Percentiles rank a stretch among this genome's conserved stretches.
These are phyloP conservation scores for Lathyrus tuberosus DNA, from an alignment of 306 rosid genomes.

Conservation along the genomic window DNA sequence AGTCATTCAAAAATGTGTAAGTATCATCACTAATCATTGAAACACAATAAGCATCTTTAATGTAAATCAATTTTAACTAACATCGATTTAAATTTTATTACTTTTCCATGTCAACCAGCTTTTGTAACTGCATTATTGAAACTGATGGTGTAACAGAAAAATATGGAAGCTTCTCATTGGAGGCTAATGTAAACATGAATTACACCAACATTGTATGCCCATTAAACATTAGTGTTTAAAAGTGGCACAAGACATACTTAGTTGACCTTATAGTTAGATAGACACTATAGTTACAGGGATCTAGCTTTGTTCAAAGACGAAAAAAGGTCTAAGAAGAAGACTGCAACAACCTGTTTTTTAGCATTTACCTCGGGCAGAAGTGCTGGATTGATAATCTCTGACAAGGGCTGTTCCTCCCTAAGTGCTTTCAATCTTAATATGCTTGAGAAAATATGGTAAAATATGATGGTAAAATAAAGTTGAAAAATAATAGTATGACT, in stretches of 20 bases:
- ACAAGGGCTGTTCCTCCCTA: constrained; percentile 61
- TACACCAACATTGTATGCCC: not conserved
- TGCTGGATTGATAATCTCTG: constrained; percentile 68
- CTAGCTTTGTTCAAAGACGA: too few relatives aligned
- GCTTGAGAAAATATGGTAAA: too few relatives aligned
- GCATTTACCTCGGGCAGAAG: constrained; percentile 66
- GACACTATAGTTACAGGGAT: too few relatives aligned
- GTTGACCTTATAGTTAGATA: too few relatives aligned
- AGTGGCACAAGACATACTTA: too few relatives aligned
- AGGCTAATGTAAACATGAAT: not conserved
- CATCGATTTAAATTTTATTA: not conserved
- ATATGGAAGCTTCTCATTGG: not conserved
- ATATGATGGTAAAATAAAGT: too few relatives aligned
- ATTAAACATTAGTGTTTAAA: too few relatives aligned
- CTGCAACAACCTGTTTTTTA: constrained; percentile 67
- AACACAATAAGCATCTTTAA: too few relatives aligned
- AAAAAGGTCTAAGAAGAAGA: too few relatives aligned
- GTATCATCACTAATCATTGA: not conserved
- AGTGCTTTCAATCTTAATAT: too few relatives aligned
- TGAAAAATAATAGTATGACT: too few relatives aligned
- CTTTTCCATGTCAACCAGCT: not conserved
- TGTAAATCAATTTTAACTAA: not conserved
- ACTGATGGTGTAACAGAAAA: not conserved
- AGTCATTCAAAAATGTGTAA: not conserved
- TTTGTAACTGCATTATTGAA: not conserved